Evolutionary conservation across 441 rosid species (phyloP), one percentile per base, ranked within the genome.

Genomic region (Corymbia citriodora): DNA sequence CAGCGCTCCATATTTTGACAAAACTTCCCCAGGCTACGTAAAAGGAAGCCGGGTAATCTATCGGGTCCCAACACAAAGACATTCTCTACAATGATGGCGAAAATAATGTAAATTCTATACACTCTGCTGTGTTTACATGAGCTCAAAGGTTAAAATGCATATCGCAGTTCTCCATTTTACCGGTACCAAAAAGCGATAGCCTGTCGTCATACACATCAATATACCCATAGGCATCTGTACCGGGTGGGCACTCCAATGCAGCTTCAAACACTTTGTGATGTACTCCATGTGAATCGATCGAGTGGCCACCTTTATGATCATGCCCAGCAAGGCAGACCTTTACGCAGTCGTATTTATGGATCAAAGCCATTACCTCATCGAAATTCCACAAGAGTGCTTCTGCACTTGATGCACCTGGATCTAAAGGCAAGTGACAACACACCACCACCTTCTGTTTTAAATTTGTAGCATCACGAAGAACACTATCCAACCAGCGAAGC

Each of bases 221-320:
- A 91, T 93, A 90, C 54, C 99, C 99, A 92, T 93, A 97, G 33
- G 99, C 95, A 95, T 95, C 94, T 13, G 97, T 94, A 87, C 96
- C 99, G 0, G 97, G 99, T 59, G 98, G 98, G n/a, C 99, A 95
- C 90, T 97, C 99, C 79, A 98, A 93, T 5, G 97, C 97, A 90
- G 99, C 99, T 94, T 98, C 99, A 49, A 98, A 89, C 40, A 94
- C 95, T 90, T 97, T 92, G 87, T 98, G 99, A 91, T 98, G 99
- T 90, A 98, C 90, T 57, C 98, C 99, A 61, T 92, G 95, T 55
- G 95, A 92, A 94, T 98, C 99, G 61, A 96, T 88, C 27, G 96
- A 94, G 92, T 96, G 91, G 79, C 98, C 96, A 50, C 99, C 99
- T 92, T 91, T 91, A 90, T 97, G 99, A 87, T 96, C 97, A 81